A percentile compares a stretch with the other conserved stretches of the same genome.
Evolutionary conservation across 129 eudicot genomes (phyloP).

Genomic region (Heracleum sosnowskyi): DNA sequence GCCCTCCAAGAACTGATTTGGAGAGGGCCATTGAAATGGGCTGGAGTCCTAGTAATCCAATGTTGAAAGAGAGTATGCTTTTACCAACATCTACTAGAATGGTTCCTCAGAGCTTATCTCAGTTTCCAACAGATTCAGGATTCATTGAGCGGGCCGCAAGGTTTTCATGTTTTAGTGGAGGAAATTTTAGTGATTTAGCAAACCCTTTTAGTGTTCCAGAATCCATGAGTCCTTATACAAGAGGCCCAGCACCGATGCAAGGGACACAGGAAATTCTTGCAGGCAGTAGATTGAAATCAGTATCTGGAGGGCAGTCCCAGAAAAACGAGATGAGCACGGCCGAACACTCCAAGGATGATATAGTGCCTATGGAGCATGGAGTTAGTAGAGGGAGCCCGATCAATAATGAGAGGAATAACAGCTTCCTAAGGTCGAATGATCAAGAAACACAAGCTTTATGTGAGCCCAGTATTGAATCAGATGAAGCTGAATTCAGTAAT

Average conservation of each 20-base stretch:
- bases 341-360: constrained; percentile 37
- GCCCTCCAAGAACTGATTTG: constrained; percentile 19
- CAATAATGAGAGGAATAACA: constrained; percentile 30
- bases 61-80: constrained; percentile 46
- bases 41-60: constrained; percentile 42
- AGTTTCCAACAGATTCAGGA: constrained; percentile 80
- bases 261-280: constrained; percentile 44
- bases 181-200: constrained; percentile 53
- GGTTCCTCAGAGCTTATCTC: constrained; percentile 61
- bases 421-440: constrained; percentile 25
- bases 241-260: constrained; percentile 33
- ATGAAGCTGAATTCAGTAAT: constrained; percentile 56
- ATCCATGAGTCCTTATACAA: constrained; percentile 34
- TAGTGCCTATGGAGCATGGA: constrained; percentile 30
- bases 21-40: constrained; percentile 25
- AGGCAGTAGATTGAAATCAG: constrained; percentile 35
- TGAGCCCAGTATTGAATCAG: constrained; percentile 41
- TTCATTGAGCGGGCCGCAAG: constrained; percentile 91
- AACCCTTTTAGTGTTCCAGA: constrained; percentile 53
- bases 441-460: constrained; percentile 44
- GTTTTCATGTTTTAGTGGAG: constrained; percentile 73
- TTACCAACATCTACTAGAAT: constrained; percentile 39
- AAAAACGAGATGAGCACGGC: constrained; percentile 22
- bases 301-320: constrained; percentile 32
- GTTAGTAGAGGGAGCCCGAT: constrained; percentile 38